phyloP scores from a whole-genome alignment of 805 yeast genomes.

The Yamadazyma kitorensis region DNA sequence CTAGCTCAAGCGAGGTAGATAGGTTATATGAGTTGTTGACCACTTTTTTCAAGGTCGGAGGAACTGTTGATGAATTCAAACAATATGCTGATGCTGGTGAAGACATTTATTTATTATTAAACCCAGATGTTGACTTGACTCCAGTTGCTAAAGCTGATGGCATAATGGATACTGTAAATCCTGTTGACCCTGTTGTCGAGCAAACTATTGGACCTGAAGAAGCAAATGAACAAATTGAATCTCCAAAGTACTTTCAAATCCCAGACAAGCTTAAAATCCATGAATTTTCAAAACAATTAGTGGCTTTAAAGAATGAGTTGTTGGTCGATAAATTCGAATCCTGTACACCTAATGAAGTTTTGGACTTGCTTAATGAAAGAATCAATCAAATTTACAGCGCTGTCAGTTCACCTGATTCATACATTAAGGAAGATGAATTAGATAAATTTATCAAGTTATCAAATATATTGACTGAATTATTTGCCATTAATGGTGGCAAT shows the following conservation, averaged over 20 bases:
- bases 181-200: too few relatives aligned
- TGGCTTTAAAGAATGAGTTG: constrained; percentile 1
- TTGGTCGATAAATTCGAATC: neutral
- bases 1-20: too few relatives aligned
- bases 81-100: too few relatives aligned
- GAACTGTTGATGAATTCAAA: too few relatives aligned
- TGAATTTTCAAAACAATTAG: constrained; percentile 8
- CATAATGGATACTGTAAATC: too few relatives aligned
- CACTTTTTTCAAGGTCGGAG: too few relatives aligned
- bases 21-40: too few relatives aligned
- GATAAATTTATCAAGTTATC: constrained; percentile 8
- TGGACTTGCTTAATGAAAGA: neutral
- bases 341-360: neutral
- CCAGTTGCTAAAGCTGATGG: too few relatives aligned
- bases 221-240: neutral
- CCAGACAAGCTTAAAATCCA: constrained; percentile 11
- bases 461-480: constrained; percentile 35
- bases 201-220: too few relatives aligned
- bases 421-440: too few relatives aligned
- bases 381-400: constrained; percentile 4
- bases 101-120: too few relatives aligned
- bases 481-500: constrained; percentile 54
- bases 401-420: neutral
- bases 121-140: too few relatives aligned
- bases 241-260: constrained; percentile 6